Percentiles rank a stretch among this genome's conserved stretches.
Evolutionary conservation across 139 green algal species (phyloP).

Genomic region (Ettlia oleoabundans): DNA sequence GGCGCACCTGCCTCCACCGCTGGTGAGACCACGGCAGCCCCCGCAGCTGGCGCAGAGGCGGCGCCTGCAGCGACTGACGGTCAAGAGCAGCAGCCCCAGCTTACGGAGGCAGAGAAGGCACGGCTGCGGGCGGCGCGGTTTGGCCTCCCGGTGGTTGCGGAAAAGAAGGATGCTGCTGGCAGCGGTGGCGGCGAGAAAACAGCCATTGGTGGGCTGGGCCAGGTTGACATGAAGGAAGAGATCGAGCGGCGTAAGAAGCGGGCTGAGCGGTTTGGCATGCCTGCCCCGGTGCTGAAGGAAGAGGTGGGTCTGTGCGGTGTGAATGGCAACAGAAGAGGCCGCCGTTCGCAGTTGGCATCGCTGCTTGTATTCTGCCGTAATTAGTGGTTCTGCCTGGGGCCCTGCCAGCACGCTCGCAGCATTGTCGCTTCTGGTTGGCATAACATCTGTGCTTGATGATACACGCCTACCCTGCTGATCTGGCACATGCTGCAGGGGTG

Average conservation of each 20-base stretch:
- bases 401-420: too few species aligned
- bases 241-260: slow-evolving; percentile 51
- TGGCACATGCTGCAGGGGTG: too few species aligned
- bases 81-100: not conserved
- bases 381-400: too few species aligned
- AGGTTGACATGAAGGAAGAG: slow-evolving; percentile 43
- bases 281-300: slow-evolving; percentile 33
- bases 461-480: too few species aligned
- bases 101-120: slow-evolving; percentile 36
- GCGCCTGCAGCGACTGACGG: not conserved
- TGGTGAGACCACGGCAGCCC: not conserved
- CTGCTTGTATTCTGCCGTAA: too few species aligned
- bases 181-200: not conserved
- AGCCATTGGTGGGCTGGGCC: slow-evolving; percentile 40
- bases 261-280: slow-evolving; percentile 51
- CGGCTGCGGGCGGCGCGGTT: slow-evolving; percentile 41
- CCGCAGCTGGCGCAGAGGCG: not conserved
- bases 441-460: too few species aligned
- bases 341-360: too few species aligned
- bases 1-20: not conserved
- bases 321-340: too few species aligned
- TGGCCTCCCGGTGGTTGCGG: slow-evolving; percentile 14
- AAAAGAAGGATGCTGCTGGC: not conserved
- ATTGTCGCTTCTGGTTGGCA: too few species aligned
- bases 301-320: slow-evolving; percentile 16